These are phyloP conservation scores for Trypanosoma brucei DNA, from an alignment of 208 protist genomes.

Conservation along the genomic window DNA sequence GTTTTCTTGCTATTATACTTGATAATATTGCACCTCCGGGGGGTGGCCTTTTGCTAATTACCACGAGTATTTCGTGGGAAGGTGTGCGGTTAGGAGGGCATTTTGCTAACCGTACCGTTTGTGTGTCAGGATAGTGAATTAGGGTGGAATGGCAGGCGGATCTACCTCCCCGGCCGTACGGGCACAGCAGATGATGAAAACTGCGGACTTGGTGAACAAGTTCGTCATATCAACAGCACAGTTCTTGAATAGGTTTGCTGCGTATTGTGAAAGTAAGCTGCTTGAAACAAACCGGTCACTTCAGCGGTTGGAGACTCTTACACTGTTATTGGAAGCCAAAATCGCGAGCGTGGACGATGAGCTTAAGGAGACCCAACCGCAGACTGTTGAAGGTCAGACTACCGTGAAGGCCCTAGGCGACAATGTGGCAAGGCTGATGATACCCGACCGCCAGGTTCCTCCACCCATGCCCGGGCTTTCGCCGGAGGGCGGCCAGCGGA, in stretches of 20 bases:
- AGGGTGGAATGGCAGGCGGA: slow-evolving; percentile 2
- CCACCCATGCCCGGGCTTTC: slow-evolving; percentile 29
- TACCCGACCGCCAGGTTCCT: slow-evolving; percentile 7
- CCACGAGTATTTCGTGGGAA: too few species aligned
- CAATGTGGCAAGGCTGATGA: too few species aligned
- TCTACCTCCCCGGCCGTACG: slow-evolving; percentile 18
- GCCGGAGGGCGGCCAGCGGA: neutral
- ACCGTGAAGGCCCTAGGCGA: neutral
- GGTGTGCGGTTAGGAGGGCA: too few species aligned
- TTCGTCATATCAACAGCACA: slow-evolving; percentile 72
- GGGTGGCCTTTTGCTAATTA: too few species aligned
- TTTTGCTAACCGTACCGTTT: neutral
- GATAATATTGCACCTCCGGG: too few species aligned
- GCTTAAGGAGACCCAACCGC: slow-evolving; percentile 5
- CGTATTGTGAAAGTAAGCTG: slow-evolving; percentile 65
- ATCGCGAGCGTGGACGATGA: slow-evolving; percentile 38
- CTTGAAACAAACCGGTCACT: slow-evolving; percentile 34
- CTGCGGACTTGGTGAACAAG: slow-evolving; percentile 62
- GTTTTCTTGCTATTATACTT: too few species aligned
- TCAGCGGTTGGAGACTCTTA: slow-evolving; percentile 59
- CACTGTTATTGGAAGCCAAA: slow-evolving; percentile 68
- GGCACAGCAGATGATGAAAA: slow-evolving; percentile 39
- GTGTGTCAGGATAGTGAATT: neutral
- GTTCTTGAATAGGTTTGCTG: slow-evolving; percentile 81
- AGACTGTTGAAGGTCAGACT: neutral